Conservation (phyloP, 495 filamentous ascomycete species). For the Evansstolkia leycettana region DNA sequence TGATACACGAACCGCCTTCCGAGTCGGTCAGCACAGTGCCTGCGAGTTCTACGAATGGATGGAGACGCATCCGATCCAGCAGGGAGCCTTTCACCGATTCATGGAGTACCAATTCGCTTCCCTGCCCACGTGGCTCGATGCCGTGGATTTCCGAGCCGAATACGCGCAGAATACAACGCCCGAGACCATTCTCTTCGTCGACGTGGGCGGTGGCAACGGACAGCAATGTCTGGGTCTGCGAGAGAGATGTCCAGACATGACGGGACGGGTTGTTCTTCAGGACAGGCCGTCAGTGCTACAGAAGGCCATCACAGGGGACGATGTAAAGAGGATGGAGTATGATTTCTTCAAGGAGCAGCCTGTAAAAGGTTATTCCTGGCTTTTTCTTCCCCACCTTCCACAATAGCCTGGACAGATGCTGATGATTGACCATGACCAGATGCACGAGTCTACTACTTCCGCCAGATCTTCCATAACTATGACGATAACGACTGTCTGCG, state of each 20-base stretch:
- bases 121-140: neutral
- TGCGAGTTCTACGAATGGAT: neutral
- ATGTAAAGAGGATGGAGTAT: conserved; percentile 32
- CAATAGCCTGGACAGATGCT: too few species aligned
- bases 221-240: conserved; percentile 36
- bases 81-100: neutral
- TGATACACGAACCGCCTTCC: neutral
- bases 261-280: conserved; percentile 38
- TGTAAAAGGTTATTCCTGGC: conserved; percentile 22
- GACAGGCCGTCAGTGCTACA: conserved; percentile 34
- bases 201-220: conserved; percentile 43
- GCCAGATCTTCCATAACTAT: conserved; percentile 29
- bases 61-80: neutral
- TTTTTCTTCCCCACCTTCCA: too few species aligned
- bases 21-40: neutral
- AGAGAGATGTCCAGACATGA: conserved; percentile 25
- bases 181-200: conserved; percentile 29
- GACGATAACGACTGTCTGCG: conserved; percentile 18
- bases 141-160: neutral
- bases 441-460: conserved; percentile 30
- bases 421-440: conserved; percentile 8
- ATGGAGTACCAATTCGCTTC: neutral
- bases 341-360: conserved; percentile 41
- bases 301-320: conserved; percentile 20
- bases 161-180: neutral